Evolutionary conservation across 148 eudicot genomes (phyloP).

Genomic region (Bassia scoparia): DNA sequence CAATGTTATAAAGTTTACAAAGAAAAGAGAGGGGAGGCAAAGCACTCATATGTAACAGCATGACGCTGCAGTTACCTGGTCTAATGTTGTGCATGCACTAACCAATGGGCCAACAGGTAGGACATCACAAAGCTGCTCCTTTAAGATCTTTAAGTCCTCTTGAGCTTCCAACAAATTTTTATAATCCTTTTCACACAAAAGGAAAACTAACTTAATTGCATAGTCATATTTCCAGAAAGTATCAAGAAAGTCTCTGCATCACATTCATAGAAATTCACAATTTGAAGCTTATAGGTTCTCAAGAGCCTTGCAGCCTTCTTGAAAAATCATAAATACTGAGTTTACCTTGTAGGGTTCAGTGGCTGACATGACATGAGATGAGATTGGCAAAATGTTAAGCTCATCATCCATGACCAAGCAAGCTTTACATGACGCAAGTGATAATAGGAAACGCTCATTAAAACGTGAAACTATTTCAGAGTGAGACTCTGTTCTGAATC

Average conservation of each 20-base stretch:
- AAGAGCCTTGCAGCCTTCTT: not conserved
- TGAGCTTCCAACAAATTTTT: constrained; percentile 79
- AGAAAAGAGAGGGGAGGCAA: not conserved
- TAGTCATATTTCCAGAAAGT: not conserved
- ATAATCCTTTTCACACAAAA: constrained; percentile 41
- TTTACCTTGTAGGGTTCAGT: constrained; percentile 4
- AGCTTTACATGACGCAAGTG: constrained; percentile 77
- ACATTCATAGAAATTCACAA: constrained; percentile 6
- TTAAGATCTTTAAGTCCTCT: constrained; percentile 56
- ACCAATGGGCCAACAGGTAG: constrained; percentile 86
- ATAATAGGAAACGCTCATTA: constrained; percentile 84
- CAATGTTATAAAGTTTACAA: not conserved
- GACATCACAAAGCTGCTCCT: constrained; percentile 71
- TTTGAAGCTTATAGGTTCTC: not conserved
- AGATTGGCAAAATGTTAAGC: constrained; percentile 79
- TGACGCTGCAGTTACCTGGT: constrained; percentile 51
- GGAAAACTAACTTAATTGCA: not conserved
- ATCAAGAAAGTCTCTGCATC: not conserved
- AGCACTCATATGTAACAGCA: not conserved
- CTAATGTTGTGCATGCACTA: constrained; percentile 76
- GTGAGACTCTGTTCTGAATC: constrained; percentile 93
- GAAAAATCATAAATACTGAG: not conserved
- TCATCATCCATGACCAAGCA: constrained; percentile 93
- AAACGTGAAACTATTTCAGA: constrained; percentile 69
- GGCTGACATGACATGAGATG: constrained; percentile 78